Conservation (phyloP, 1,139 yeast species). For the Geotrichum klebahnii region DNA sequence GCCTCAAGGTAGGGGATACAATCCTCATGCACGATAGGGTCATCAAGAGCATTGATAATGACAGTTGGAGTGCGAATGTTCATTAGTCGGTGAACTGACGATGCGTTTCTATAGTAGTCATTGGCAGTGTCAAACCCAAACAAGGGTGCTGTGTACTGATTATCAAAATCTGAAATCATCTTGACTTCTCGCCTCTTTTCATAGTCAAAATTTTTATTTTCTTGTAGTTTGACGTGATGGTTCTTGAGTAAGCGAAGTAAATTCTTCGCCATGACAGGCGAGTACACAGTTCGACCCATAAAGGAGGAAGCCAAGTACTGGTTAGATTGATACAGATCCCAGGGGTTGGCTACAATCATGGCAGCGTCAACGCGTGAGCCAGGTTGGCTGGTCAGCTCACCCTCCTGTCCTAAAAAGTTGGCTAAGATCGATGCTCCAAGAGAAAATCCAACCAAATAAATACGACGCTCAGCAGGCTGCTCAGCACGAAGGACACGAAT, state of each 20-base stretch:
- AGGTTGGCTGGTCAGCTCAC: slow-evolving; percentile 37
- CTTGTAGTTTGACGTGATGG: slow-evolving; percentile 53
- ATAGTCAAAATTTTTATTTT: slow-evolving; percentile 40
- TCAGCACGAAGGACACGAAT: slow-evolving; percentile 48
- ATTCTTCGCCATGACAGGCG: slow-evolving; percentile 62
- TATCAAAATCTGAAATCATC: slow-evolving; percentile 61
- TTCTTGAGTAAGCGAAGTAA: slow-evolving; percentile 58
- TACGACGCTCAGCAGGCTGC: slow-evolving; percentile 62
- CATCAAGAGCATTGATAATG: slow-evolving; percentile 69
- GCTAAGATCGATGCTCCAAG: slow-evolving; percentile 81
- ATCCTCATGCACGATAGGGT: slow-evolving; percentile 62
- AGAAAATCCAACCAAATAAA: slow-evolving; percentile 77
- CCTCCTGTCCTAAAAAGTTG: slow-evolving; percentile 75
- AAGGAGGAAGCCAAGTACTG: slow-evolving; percentile 50
- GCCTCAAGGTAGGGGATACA: slow-evolving; percentile 64
- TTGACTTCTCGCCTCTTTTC: slow-evolving; percentile 35
- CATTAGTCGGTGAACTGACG: slow-evolving; percentile 56
- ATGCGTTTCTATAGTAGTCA: slow-evolving; percentile 69
- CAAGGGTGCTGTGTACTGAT: slow-evolving; percentile 63
- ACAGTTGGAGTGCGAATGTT: slow-evolving; percentile 63
- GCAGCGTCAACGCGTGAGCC: slow-evolving; percentile 57
- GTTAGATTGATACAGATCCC: slow-evolving; percentile 69
- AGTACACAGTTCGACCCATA: slow-evolving; percentile 60
- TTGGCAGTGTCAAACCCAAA: slow-evolving; percentile 67
- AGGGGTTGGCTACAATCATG: slow-evolving; percentile 67